Percentiles rank a stretch among this genome's conserved stretches.
Conservation (phyloP, 192 early-diverging fungal genomes). For the Gryganskiella cystojenkinii region DNA sequence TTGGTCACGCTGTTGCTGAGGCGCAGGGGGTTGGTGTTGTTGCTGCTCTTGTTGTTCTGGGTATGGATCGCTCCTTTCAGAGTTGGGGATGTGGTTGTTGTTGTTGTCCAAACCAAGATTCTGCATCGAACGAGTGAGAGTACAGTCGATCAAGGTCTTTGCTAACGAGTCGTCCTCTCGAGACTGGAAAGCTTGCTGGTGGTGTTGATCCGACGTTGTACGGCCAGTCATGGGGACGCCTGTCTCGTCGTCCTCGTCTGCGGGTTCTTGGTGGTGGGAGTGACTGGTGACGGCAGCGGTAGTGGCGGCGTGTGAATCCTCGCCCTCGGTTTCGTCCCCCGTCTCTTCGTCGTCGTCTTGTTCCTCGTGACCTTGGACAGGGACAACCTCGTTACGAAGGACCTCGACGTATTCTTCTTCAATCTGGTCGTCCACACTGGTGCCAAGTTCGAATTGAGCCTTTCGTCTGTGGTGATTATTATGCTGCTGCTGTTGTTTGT, state of each 20-base stretch:
- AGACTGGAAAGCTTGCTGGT: background rate
- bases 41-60: background rate
- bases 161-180: slow-evolving; percentile 32
- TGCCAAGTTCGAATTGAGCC: slow-evolving; percentile 34
- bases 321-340: slow-evolving; percentile 14
- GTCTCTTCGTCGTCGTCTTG: slow-evolving; percentile 3
- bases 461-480: slow-evolving; percentile 12
- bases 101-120: slow-evolving; percentile 13
- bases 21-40: background rate
- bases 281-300: background rate
- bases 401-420: background rate
- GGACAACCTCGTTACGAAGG: no score
- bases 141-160: slow-evolving; percentile 34
- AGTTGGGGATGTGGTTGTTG: background rate
- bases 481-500: slow-evolving; percentile 2
- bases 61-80: background rate
- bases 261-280: slow-evolving; percentile 1
- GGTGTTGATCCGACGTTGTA: background rate
- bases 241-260: background rate
- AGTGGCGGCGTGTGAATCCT: background rate
- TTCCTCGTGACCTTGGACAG: background rate
- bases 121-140: slow-evolving; percentile 25
- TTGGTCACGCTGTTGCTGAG: slow-evolving; percentile 1
- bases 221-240: no score
- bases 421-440: background rate